Percentiles rank a stretch among this genome's conserved stretches.
These are phyloP conservation scores for Austroboletus festivus DNA, from an alignment of 768 basidiomycete genomes.

Conservation along the genomic window DNA sequence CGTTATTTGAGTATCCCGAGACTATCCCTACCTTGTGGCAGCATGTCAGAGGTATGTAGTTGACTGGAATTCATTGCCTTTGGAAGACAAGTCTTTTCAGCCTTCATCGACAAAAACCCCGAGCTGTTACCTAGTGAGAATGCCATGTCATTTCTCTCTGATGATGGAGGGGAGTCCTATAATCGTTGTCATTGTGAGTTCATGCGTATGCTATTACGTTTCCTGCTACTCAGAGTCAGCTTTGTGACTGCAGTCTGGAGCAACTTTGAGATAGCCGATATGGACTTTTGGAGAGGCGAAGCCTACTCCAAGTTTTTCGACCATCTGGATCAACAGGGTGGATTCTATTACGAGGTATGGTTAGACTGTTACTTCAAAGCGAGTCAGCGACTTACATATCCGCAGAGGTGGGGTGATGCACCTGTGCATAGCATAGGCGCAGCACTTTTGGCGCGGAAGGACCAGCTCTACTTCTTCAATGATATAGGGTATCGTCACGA, in stretches of 20 bases:
- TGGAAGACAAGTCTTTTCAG: conserved; percentile 34
- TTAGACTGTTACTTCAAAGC: neutral
- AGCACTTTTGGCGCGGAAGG: conserved; percentile 67
- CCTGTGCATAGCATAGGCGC: conserved; percentile 85
- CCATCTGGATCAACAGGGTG: conserved; percentile 74
- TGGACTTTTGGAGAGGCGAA: conserved; percentile 85
- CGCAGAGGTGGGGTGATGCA: conserved; percentile 79
- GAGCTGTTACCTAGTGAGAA: conserved; percentile 61
- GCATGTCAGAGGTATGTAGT: conserved; percentile 55
- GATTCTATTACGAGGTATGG: conserved; percentile 87
- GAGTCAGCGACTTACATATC: neutral
- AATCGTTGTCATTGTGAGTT: conserved; percentile 76
- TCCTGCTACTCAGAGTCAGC: neutral
- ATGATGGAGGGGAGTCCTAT: conserved; percentile 63
- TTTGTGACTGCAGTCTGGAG: conserved; percentile 53
- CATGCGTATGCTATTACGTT: conserved; percentile 3
- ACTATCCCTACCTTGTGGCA: conserved; percentile 84
- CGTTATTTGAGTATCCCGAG: conserved; percentile 71
- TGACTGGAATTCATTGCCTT: neutral
- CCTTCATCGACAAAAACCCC: conserved; percentile 64
- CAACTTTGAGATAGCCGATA: conserved; percentile 82
- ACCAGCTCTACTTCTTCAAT: conserved; percentile 77
- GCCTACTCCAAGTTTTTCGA: conserved; percentile 85
- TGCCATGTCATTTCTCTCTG: conserved; percentile 70
- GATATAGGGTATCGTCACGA: conserved; percentile 86